Evolutionary conservation across 2,329 filamentous ascomycete genomes (phyloP).

Genomic region (Allantophomopsis cytisporea): DNA sequence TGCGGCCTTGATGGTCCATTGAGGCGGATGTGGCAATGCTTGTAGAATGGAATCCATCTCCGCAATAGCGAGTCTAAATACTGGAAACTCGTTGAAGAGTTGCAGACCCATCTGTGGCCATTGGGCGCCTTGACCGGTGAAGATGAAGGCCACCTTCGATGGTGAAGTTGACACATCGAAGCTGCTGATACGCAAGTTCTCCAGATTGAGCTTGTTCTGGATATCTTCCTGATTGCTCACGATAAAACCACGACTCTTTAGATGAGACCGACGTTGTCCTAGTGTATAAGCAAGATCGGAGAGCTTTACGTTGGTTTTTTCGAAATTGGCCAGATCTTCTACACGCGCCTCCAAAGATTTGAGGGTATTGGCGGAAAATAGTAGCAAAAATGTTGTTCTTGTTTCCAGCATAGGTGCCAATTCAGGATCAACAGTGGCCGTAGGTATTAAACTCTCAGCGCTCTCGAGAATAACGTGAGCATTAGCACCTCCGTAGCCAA

Average conservation of each 20-base stretch:
- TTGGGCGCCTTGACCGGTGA: constrained; percentile 6
- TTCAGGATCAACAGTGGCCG: no score
- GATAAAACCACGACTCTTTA: no score
- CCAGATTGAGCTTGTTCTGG: background rate
- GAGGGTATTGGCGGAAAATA: background rate
- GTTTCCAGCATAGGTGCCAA: no score
- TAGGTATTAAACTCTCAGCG: no score
- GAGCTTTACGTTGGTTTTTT: no score
- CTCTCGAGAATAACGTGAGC: constrained; percentile 24
- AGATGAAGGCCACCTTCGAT: constrained; percentile 3
- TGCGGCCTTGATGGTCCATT: background rate
- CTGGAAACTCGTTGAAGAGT: background rate
- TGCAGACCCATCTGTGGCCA: constrained; percentile 3
- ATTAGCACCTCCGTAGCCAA: no score
- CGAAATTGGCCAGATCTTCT: background rate
- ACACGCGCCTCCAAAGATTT: background rate
- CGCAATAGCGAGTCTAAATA: background rate
- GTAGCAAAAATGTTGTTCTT: no score
- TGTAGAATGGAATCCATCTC: background rate
- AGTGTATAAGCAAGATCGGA: constrained; percentile 4
- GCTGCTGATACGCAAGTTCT: background rate
- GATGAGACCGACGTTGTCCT: background rate
- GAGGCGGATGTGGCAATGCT: background rate
- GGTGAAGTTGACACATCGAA: no score
- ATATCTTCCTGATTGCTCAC: background rate